phyloP scores from a whole-genome alignment of 305 asterid species.

The Plantago coronopus region DNA sequence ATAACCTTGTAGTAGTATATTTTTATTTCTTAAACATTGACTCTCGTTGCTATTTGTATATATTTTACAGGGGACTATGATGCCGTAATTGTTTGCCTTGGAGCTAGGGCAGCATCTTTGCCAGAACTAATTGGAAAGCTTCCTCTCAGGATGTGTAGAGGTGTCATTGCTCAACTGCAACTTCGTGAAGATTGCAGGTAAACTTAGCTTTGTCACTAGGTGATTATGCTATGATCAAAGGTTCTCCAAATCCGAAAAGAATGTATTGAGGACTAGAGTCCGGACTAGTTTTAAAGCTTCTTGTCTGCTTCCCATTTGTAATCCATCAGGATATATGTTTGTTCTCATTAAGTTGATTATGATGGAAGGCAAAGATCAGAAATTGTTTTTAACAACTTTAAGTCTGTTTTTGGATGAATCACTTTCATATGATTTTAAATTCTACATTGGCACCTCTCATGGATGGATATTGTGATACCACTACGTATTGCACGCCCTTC shows the following conservation, averaged over 20 bases:
- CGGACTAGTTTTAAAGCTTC: background rate
- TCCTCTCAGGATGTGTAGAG: constrained; percentile 85
- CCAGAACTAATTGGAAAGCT: constrained; percentile 70
- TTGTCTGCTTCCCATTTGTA: background rate
- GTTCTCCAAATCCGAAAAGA: background rate
- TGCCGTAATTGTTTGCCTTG: constrained; percentile 80
- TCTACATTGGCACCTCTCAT: background rate
- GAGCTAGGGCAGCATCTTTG: constrained; percentile 71
- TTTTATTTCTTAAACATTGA: background rate
- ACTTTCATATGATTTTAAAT: no score
- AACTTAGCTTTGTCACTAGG: background rate
- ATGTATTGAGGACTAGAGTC: background rate
- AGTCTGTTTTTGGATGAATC: background rate
- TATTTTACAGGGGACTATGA: constrained; percentile 61
- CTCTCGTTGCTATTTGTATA: constrained; percentile 13
- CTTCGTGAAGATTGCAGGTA: constrained; percentile 62
- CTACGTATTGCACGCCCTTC: background rate
- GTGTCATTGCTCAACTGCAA: constrained; percentile 65
- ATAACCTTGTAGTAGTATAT: no score
- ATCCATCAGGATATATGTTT: background rate
- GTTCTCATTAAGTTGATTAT: background rate
- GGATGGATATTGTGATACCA: background rate
- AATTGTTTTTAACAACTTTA: background rate
- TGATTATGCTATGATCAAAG: background rate
- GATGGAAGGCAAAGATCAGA: background rate